These are phyloP conservation scores for Curvularia lunata DNA, from an alignment of 2,329 filamentous ascomycete species.

Conservation along the genomic window DNA sequence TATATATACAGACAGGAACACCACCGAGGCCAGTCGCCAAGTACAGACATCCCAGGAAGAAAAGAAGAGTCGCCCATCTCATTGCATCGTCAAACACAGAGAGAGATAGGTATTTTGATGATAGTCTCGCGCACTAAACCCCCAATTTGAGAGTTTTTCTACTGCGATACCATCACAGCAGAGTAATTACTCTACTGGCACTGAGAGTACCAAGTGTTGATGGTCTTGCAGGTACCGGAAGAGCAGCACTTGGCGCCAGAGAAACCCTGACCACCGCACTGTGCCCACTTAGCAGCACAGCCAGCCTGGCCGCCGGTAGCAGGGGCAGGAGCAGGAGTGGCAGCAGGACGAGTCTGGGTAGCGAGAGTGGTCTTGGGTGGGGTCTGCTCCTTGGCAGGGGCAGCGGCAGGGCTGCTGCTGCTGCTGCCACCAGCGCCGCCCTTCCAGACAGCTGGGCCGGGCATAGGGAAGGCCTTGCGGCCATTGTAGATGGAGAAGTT, in stretches of 20 bases:
- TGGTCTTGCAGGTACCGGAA: conserved; percentile 23
- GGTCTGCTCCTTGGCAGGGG: conserved; percentile 1
- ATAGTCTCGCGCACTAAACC: not conserved
- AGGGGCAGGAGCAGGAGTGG: conserved; percentile 4
- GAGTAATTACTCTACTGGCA: conserved; percentile 13
- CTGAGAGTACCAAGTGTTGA: conserved; percentile 29
- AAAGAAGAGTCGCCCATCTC: not conserved
- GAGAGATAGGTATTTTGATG: not conserved
- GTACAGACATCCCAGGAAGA: not conserved
- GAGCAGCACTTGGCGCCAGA: conserved; percentile 24
- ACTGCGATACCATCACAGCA: not conserved
- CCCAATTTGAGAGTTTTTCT: not conserved
- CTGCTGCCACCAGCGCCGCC: conserved; percentile 17
- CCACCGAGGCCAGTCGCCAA: not conserved
- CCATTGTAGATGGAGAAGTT: conserved; percentile 39
- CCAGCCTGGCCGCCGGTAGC: conserved; percentile 12
- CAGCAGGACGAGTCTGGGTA: not conserved
- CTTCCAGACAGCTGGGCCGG: conserved; percentile 24
- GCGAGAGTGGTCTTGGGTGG: not conserved
- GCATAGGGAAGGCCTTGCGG: conserved; percentile 25
- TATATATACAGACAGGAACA: not conserved
- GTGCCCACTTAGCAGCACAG: conserved; percentile 19
- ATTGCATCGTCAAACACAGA: not conserved
- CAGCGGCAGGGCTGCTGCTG: conserved; percentile 6
- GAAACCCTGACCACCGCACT: conserved; percentile 27